These are phyloP conservation scores for Xylaria sp. DNA, from an alignment of 2,329 filamentous ascomycete species.

Conservation along the genomic window DNA sequence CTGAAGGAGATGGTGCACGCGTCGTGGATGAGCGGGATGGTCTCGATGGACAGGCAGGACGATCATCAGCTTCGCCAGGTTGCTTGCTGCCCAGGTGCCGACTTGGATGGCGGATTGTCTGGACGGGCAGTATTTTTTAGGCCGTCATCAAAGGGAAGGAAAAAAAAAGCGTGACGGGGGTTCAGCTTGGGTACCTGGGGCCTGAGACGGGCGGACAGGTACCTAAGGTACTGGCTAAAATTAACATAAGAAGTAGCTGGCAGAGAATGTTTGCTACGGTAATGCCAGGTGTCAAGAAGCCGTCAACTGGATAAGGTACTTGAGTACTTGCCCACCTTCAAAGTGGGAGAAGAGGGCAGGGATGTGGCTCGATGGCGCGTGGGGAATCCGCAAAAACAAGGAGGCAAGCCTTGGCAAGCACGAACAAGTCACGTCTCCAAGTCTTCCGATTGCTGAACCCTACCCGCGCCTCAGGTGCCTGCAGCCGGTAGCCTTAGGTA, in stretches of 20 bases:
- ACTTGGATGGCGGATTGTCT: conserved; percentile 11
- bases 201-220: too few species aligned
- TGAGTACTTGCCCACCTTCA: background rate
- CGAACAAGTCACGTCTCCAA: background rate
- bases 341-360: background rate
- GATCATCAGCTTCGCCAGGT: conserved; percentile 5
- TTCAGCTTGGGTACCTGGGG: conserved; percentile 7
- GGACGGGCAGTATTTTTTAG: conserved; percentile 25
- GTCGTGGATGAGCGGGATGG: conserved; percentile 7
- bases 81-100: conserved; percentile 13
- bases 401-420: background rate
- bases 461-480: too few species aligned
- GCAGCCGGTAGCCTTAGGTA: too few species aligned
- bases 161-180: conserved; percentile 21
- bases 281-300: background rate
- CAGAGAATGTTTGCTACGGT: background rate
- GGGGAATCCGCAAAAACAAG: conserved; percentile 17
- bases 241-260: too few species aligned
- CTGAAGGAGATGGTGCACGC: background rate
- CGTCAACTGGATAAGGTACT: too few species aligned
- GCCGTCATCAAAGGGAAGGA: conserved; percentile 21
- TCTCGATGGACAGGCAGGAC: background rate
- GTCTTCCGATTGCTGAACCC: too few species aligned
- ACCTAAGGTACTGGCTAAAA: too few species aligned
- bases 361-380: conserved; percentile 1